phyloP scores from a whole-genome alignment of 345 rosid species.

The Eucalyptus polybractea region DNA sequence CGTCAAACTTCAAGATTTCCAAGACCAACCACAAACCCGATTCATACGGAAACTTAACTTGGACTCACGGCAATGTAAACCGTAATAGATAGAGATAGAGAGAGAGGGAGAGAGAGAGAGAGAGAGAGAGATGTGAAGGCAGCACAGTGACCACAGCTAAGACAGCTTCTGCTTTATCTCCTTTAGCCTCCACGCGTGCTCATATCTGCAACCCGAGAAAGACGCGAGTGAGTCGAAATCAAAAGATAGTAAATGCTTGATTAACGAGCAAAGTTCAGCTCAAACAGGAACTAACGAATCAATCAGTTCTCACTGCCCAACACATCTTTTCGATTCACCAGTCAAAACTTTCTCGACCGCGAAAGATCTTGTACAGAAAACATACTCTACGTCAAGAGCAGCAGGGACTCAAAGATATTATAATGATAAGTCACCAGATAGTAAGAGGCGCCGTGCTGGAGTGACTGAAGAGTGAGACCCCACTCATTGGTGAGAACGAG shows the following conservation, averaged over 20 bases:
- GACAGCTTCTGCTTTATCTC: not conserved
- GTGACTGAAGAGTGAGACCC: slow-evolving; percentile 73
- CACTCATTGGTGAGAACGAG: slow-evolving; percentile 73
- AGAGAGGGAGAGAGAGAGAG: not conserved
- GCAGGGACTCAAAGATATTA: not conserved
- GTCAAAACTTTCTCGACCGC: not conserved
- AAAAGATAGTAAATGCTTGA: not conserved
- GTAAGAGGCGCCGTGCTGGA: slow-evolving; percentile 77
- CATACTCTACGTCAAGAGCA: not conserved
- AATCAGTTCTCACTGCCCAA: not conserved
- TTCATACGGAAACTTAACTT: not conserved
- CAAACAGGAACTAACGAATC: not conserved
- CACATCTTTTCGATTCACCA: not conserved
- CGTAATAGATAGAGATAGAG: not conserved
- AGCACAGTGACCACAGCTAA: not conserved
- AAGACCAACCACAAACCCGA: not conserved
- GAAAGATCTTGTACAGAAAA: not conserved
- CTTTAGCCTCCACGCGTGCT: not conserved
- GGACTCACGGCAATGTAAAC: not conserved
- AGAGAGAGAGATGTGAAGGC: not conserved
- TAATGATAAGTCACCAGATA: slow-evolving; percentile 38
- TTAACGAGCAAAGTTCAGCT: not conserved
- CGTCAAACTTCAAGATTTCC: not conserved
- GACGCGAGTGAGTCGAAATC: not conserved
- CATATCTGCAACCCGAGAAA: not conserved